Evolutionary conservation across 2,329 filamentous ascomycete species (phyloP).

Genomic region (Monilinia aucupariae): DNA sequence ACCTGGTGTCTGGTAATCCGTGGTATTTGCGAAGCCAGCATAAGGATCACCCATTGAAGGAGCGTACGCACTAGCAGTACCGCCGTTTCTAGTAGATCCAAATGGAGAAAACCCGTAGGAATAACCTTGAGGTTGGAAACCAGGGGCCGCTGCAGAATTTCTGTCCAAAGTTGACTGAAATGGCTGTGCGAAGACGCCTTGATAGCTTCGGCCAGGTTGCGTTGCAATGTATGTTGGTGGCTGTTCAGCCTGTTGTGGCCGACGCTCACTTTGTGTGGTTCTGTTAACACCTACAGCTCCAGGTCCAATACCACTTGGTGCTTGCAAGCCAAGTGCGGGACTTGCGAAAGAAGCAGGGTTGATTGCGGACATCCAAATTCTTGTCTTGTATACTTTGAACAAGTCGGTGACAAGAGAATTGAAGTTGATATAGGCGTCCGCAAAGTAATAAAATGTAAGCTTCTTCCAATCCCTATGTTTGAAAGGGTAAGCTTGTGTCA

Average conservation of each 20-base stretch:
- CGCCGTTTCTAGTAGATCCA: slow-evolving; percentile 38
- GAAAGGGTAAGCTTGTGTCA: slow-evolving; percentile 4
- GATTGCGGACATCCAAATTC: slow-evolving; percentile 99
- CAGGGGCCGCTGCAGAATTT: slow-evolving; percentile 37
- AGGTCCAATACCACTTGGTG: slow-evolving; percentile 60
- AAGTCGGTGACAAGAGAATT: slow-evolving; percentile 94
- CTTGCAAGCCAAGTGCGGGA: slow-evolving; percentile 65
- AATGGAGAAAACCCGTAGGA: slow-evolving; percentile 43
- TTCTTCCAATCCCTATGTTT: slow-evolving; percentile 89
- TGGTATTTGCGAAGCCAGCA: slow-evolving; percentile 38
- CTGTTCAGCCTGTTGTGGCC: slow-evolving; percentile 39
- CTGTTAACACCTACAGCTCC: slow-evolving; percentile 55
- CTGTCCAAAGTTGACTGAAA: slow-evolving; percentile 41
- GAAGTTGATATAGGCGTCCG: slow-evolving; percentile 97
- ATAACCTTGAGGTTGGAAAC: slow-evolving; percentile 40
- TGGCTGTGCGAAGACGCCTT: slow-evolving; percentile 41
- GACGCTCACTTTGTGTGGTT: slow-evolving; percentile 38
- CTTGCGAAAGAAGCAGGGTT: slow-evolving; percentile 94
- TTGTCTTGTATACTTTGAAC: slow-evolving; percentile 98
- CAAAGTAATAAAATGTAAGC: slow-evolving; percentile 97
- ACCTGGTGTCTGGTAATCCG: slow-evolving; percentile 43
- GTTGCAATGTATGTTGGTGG: slow-evolving; percentile 24
- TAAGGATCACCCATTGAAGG: slow-evolving; percentile 43
- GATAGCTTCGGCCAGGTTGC: slow-evolving; percentile 30
- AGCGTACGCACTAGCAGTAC: slow-evolving; percentile 35